Conservation (phyloP, 2,329 filamentous ascomycete species). For the Penicillium sp. region DNA sequence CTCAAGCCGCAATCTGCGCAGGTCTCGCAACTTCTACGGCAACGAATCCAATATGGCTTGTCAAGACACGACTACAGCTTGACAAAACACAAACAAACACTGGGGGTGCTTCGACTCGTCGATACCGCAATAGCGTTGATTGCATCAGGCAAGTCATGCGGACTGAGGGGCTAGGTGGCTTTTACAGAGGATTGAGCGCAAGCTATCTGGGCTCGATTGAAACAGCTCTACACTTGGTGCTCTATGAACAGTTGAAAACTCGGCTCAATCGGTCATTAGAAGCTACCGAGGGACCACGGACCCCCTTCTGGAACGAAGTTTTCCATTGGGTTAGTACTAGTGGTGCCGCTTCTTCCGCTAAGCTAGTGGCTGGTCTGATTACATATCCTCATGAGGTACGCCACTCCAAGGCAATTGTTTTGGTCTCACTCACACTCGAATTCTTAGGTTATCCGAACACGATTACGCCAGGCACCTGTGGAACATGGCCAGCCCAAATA, state of each 20-base stretch:
- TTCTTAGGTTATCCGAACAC: constrained; percentile 35
- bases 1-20: constrained; percentile 35
- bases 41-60: constrained; percentile 42
- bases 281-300: constrained; percentile 19
- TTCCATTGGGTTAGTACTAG: constrained; percentile 33
- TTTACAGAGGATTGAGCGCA: constrained; percentile 86
- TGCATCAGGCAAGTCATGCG: constrained; percentile 66
- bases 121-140: constrained; percentile 66
- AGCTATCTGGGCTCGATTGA: constrained; percentile 47
- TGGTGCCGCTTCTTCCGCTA: constrained; percentile 36
- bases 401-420: not conserved
- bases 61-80: constrained; percentile 69
- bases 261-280: constrained; percentile 22
- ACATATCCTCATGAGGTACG: constrained; percentile 39
- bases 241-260: constrained; percentile 38
- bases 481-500: constrained; percentile 37
- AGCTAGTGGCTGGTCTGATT: constrained; percentile 33
- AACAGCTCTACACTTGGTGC: constrained; percentile 36
- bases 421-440: not conserved
- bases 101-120: constrained; percentile 27
- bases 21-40: constrained; percentile 37
- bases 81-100: constrained; percentile 34
- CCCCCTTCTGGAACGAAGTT: constrained; percentile 25
- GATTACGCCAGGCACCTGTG: constrained; percentile 37
- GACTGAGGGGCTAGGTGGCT: constrained; percentile 78